Percentiles rank a stretch among this genome's conserved stretches.
These are phyloP conservation scores for Mucor mucedo DNA, from an alignment of 371 early-diverging fungal genomes.

Conservation along the genomic window DNA sequence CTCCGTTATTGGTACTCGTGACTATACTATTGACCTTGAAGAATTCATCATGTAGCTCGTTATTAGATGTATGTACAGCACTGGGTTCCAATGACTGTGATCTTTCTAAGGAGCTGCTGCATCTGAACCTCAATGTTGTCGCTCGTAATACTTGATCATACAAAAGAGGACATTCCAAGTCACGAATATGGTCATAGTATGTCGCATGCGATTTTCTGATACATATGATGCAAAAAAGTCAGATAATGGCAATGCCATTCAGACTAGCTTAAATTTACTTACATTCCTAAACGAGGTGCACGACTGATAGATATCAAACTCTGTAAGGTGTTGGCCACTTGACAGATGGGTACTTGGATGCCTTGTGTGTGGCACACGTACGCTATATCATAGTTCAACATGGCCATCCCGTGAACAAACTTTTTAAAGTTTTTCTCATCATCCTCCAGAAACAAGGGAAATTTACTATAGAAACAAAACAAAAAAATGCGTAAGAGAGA, in stretches of 20 bases:
- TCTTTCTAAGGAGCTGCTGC: conserved; percentile 7
- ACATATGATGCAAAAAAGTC: neutral
- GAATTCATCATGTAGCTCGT: conserved; percentile 25
- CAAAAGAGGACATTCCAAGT: conserved; percentile 38
- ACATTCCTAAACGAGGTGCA: conserved; percentile 68
- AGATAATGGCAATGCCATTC: no score
- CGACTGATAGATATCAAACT: conserved; percentile 75
- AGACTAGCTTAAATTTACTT: conserved; percentile 22
- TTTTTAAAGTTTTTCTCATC: conserved; percentile 57
- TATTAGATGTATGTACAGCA: neutral
- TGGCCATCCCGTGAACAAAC: conserved; percentile 77
- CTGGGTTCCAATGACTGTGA: neutral
- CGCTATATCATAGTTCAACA: conserved; percentile 86
- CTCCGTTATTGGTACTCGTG: conserved; percentile 7
- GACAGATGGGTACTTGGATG: conserved; percentile 65
- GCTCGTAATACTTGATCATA: conserved; percentile 45
- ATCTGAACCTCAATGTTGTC: conserved; percentile 39
- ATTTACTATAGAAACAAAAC: conserved; percentile 33
- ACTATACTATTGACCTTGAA: conserved; percentile 23
- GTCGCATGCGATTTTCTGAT: conserved; percentile 46
- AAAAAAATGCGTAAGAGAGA: neutral
- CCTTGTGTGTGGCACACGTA: conserved; percentile 87
- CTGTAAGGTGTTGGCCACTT: conserved; percentile 71
- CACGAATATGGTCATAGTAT: conserved; percentile 32
- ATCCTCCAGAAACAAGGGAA: conserved; percentile 70